A percentile compares a stretch with the other conserved stretches of the same genome.
Evolutionary conservation across 2,329 filamentous ascomycete species (phyloP).

Genomic region (Neurospora sp.): DNA sequence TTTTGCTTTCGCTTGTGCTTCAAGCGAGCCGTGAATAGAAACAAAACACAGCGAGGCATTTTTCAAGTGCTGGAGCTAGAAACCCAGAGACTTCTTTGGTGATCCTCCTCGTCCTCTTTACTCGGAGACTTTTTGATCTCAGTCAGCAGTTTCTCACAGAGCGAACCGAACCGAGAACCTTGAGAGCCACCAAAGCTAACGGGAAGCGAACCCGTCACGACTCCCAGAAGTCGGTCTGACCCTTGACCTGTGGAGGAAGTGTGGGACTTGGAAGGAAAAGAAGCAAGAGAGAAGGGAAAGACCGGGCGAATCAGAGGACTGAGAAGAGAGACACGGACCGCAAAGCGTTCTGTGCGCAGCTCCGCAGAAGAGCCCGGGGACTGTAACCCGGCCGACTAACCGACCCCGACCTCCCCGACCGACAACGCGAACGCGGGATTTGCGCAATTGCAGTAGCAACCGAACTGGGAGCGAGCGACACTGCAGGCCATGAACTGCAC

Average conservation of each 20-base stretch:
- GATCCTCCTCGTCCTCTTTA: conserved; percentile 1
- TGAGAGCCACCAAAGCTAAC: not conserved
- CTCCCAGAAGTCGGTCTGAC: not conserved
- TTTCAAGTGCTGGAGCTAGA: conserved; percentile 1
- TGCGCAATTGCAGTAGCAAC: not conserved
- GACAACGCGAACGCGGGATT: not conserved
- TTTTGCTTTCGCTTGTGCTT: not conserved
- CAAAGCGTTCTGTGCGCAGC: not conserved
- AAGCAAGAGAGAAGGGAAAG: not conserved
- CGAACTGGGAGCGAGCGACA: not conserved
- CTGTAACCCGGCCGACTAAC: not conserved
- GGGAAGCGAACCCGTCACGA: not conserved
- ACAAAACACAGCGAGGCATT: not conserved
- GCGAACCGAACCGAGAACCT: not conserved
- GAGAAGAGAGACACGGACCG: not conserved
- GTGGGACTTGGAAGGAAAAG: not conserved
- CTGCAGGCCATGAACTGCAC: not conserved
- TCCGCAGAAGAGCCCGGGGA: not conserved
- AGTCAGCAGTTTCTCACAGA: not conserved
- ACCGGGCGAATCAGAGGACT: not conserved
- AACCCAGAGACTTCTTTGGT: not conserved
- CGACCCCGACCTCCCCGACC: not conserved
- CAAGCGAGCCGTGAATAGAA: not conserved
- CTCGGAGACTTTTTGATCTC: not conserved
- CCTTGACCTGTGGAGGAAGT: not conserved